Conservation (phyloP, 2,329 filamentous ascomycete species). For the Fusarium sp. region DNA sequence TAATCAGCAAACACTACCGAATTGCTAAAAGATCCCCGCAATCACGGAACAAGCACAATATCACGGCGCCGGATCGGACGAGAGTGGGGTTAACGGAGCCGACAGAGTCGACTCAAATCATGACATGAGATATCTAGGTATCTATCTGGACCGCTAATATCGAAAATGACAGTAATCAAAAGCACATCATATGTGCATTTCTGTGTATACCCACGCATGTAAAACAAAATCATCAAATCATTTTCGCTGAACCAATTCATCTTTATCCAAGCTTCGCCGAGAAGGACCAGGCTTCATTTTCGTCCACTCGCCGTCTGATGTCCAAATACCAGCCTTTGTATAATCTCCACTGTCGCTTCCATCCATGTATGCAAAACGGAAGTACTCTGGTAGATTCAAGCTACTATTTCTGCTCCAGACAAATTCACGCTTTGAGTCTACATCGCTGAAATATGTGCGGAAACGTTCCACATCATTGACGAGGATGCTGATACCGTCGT, state of each 20-base stretch:
- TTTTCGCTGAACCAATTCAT: constrained; percentile 39
- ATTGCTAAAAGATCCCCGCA: background rate
- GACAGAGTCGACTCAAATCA: background rate
- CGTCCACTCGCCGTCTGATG: constrained; percentile 71
- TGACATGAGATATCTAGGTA: background rate
- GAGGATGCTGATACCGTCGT: constrained; percentile 81
- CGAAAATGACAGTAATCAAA: constrained; percentile 20
- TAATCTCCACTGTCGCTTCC: constrained; percentile 76
- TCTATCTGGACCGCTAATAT: background rate
- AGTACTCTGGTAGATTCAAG: constrained; percentile 73
- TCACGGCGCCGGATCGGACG: background rate
- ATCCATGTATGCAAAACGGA: constrained; percentile 79
- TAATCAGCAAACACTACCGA: background rate
- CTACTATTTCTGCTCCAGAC: constrained; percentile 67
- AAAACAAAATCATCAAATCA: constrained; percentile 10
- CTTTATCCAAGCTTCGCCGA: constrained; percentile 48
- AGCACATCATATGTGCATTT: background rate
- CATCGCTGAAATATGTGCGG: constrained; percentile 74
- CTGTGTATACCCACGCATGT: background rate
- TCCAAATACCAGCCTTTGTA: constrained; percentile 80
- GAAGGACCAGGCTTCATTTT: constrained; percentile 73
- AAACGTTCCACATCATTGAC: constrained; percentile 90
- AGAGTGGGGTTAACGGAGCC: background rate
- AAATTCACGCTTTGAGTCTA: constrained; percentile 60
- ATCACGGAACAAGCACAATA: background rate